phyloP scores from a whole-genome alignment of 2,329 filamentous ascomycete genomes.

The Geosmithia flava region DNA sequence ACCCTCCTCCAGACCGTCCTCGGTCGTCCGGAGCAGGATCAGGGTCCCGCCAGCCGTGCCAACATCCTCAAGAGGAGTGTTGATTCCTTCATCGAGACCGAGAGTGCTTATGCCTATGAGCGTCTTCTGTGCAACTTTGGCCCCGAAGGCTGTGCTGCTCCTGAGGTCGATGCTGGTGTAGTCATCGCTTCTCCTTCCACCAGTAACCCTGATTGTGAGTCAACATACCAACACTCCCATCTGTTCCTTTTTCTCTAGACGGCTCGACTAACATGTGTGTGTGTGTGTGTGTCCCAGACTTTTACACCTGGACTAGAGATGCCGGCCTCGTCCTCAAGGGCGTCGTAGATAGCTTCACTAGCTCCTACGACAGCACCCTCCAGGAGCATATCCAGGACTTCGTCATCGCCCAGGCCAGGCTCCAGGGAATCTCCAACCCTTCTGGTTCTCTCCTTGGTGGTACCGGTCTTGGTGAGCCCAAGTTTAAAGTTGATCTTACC shows the following conservation, averaged over 20 bases:
- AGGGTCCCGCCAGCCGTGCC: slow-evolving; percentile 11
- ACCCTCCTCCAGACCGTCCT: slow-evolving; percentile 38
- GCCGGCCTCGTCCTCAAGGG: slow-evolving; percentile 60
- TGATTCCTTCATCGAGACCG: slow-evolving; percentile 37
- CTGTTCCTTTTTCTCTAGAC: too few species aligned
- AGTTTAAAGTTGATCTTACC: slow-evolving; percentile 53
- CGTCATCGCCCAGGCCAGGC: slow-evolving; percentile 50
- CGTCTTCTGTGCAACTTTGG: slow-evolving; percentile 35
- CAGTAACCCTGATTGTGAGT: slow-evolving; percentile 11
- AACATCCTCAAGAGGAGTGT: slow-evolving; percentile 31
- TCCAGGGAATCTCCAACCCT: slow-evolving; percentile 58
- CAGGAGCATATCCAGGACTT: slow-evolving; percentile 55
- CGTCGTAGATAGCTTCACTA: slow-evolving; percentile 51
- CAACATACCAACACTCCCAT: too few species aligned
- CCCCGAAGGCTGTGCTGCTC: slow-evolving; percentile 33
- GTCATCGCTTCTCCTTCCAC: slow-evolving; percentile 46
- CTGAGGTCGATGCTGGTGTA: slow-evolving; percentile 33
- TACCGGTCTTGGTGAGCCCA: slow-evolving; percentile 57
- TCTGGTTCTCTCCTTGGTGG: slow-evolving; percentile 45
- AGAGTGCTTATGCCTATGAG: slow-evolving; percentile 23
- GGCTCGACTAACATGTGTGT: too few species aligned
- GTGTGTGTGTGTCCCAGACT: too few species aligned
- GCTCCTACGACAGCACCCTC: slow-evolving; percentile 43
- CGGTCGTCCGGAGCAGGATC: slow-evolving; percentile 29
- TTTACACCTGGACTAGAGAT: slow-evolving; percentile 70